Base-by-base conservation (phyloP, 2,329 filamentous ascomycete species). In the Phaeoacremonium minimum region DNA sequence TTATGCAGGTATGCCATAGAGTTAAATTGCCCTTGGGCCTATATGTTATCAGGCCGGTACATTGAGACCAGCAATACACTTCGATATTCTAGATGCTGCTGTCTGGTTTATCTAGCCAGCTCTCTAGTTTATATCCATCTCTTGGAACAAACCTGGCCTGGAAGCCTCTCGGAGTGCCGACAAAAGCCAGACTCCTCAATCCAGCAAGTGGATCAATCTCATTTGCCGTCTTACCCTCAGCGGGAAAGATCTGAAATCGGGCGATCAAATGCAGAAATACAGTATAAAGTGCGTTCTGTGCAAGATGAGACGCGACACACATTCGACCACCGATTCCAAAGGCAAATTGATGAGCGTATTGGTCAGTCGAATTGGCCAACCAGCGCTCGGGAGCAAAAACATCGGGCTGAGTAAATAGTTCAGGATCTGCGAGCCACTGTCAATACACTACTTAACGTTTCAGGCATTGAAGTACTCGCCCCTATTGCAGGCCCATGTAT, bases 361-460 rank as follows among this genome's bases (percentile, higher is more conserved):
- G 49, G 18, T 49, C 47, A 17, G 38, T 26, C 22, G 22, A 26
- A n/a, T 43, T 46, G 13, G 47, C 68, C 57, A 61, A 51, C 60
- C 45, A 76, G n/a, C 57, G 54, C 37, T 58, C 67, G 11, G 66
- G 59, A 7, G 80, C 58, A 48, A 83, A 85, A 12, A 73, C 67
- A 35, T 82, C 75, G 0, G 80, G 77, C 4, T 77, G 65, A 47
- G 81, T 80, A 61, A 83, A 85, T 48, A 83, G 75, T 1, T 64
- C 61, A 9, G 67, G 65, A 47, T 85, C 80, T 59, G 30, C 6
- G n/a, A 7, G 11, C 11, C 4, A 7, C 13, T 28, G 13, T 32
- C 18, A 37, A 41, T 29, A 13, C 28, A 20, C 28, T 26, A 8
- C 4, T 35, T 11, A 13, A n/a, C 6, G 4, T 18, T 13, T 16